Evolutionary conservation across 2,329 filamentous ascomycete species (phyloP).

Genomic region (Botrytis medusae): DNA sequence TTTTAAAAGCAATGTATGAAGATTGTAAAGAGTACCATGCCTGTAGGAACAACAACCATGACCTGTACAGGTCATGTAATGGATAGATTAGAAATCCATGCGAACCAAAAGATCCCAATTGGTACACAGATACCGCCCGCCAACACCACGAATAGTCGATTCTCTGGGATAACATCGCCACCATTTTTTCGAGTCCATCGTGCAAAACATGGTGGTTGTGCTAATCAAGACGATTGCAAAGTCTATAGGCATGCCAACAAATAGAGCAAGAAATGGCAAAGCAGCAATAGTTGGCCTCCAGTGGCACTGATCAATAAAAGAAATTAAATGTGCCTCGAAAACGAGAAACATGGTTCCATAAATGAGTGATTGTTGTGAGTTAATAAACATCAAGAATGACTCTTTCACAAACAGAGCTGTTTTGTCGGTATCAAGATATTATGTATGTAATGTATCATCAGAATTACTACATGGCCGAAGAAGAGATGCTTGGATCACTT

Average conservation of each 20-base stretch:
- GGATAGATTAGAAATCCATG: conserved; percentile 56
- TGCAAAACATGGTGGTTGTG: conserved; percentile 63
- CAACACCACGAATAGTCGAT: conserved; percentile 63
- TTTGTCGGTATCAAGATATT: background rate
- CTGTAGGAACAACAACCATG: conserved; percentile 61
- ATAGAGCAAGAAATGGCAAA: conserved; percentile 30
- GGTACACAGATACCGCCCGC: conserved; percentile 60
- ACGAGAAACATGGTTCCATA: conserved; percentile 40
- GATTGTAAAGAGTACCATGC: conserved; percentile 62
- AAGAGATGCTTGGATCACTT: background rate
- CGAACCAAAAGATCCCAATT: conserved; percentile 72
- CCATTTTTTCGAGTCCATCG: conserved; percentile 67
- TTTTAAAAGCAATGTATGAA: background rate
- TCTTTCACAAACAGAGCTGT: conserved; percentile 11
- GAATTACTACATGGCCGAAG: background rate
- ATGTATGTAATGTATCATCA: background rate
- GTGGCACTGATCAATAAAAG: conserved; percentile 44
- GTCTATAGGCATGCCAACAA: conserved; percentile 71
- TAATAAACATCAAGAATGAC: conserved; percentile 30
- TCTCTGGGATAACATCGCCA: conserved; percentile 62
- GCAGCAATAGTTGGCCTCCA: conserved; percentile 44
- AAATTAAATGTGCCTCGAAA: conserved; percentile 49
- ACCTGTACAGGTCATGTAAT: conserved; percentile 65
- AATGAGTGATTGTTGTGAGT: conserved; percentile 30
- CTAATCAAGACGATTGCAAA: conserved; percentile 61